Conservation (phyloP, 202 grass and related monocot species). For the Dendrocalamus latiflorus region DNA sequence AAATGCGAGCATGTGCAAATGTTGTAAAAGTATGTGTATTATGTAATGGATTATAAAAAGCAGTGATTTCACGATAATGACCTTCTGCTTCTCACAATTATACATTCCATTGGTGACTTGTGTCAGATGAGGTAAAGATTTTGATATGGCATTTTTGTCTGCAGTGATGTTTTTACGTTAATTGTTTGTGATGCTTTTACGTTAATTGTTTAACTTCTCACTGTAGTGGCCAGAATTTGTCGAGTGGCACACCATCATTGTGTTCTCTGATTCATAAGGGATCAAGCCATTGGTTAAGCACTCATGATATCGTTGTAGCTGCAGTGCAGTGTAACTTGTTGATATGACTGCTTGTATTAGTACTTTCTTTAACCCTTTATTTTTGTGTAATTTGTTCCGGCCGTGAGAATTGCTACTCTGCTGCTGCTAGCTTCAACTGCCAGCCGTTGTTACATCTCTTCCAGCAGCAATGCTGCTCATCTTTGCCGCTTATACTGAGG, state of each 20-base stretch:
- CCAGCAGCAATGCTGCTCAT: background rate
- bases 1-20: background rate
- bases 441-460: background rate
- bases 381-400: background rate
- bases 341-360: background rate
- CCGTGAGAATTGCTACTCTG: background rate
- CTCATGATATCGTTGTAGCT: background rate
- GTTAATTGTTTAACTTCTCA: background rate
- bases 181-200: background rate
- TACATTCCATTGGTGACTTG: background rate
- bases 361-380: background rate
- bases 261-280: background rate
- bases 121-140: background rate
- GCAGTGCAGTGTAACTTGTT: background rate
- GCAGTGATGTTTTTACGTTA: background rate
- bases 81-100: background rate
- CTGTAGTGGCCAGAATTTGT: background rate
- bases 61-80: slow-evolving; percentile 5
- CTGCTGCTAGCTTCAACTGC: background rate
- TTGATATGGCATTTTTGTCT: background rate
- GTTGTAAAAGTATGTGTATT: slow-evolving; percentile 17
- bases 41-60: slow-evolving; percentile 12
- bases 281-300: background rate
- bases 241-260: background rate
- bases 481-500: background rate